phyloP scores from a whole-genome alignment of 768 basidiomycete genomes.

The Thelephora ganbajun region DNA sequence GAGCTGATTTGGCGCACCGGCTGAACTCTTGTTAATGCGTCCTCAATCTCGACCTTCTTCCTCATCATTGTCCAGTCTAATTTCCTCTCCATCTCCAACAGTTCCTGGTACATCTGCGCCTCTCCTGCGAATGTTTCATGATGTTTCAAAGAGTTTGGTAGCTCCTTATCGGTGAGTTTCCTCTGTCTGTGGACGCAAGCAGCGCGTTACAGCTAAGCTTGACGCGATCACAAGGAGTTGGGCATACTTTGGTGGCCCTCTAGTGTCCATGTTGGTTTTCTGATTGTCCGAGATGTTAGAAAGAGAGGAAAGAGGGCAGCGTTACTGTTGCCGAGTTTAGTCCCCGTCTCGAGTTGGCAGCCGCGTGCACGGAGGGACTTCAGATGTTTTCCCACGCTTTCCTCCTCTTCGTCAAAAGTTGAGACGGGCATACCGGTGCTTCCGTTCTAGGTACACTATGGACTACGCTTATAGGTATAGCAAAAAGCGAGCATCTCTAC shows the following conservation, averaged over 20 bases:
- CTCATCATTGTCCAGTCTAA: conserved; percentile 92
- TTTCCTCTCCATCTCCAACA: conserved; percentile 80
- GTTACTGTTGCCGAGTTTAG: too few relatives aligned
- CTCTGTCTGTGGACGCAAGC: conserved; percentile 35
- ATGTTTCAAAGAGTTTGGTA: conserved; percentile 66
- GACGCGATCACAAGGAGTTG: not conserved
- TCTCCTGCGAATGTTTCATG: conserved; percentile 67
- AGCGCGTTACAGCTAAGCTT: not conserved
- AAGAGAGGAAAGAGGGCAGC: too few relatives aligned
- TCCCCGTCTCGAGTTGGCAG: too few relatives aligned
- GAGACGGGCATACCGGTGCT: too few relatives aligned
- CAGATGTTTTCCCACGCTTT: too few relatives aligned
- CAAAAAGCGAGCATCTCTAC: too few relatives aligned
- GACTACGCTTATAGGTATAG: too few relatives aligned
- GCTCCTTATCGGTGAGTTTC: conserved; percentile 65
- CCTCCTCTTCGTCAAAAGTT: too few relatives aligned
- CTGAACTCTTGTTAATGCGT: conserved; percentile 63
- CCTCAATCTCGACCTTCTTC: conserved; percentile 83
- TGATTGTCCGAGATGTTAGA: too few relatives aligned
- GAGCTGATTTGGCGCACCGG: conserved; percentile 31
- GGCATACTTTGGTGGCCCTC: not conserved
- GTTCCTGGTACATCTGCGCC: conserved; percentile 74
- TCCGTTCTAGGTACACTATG: too few relatives aligned
- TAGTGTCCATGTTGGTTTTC: not conserved
- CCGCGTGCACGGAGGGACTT: too few relatives aligned